Base-by-base conservation (phyloP, 2,329 filamentous ascomycete genomes). In the Sporothrix schenckii region DNA sequence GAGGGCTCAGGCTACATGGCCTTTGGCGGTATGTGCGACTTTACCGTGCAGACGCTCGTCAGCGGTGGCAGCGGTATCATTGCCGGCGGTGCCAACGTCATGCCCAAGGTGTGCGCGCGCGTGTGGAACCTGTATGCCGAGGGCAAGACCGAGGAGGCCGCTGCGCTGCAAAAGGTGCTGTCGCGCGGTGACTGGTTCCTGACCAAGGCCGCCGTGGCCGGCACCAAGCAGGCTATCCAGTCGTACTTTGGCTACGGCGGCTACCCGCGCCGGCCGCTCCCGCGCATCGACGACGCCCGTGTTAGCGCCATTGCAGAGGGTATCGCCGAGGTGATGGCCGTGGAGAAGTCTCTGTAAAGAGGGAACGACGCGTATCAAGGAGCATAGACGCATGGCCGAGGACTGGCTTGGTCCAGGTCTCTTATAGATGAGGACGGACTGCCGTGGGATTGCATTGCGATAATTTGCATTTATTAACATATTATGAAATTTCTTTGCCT, bases 21-120 rank as follows among this genome's bases (percentile, higher is more conserved):
- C 24, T 93, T 95, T 77, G 92, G 92, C 60, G 93, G 92, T 74
- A 92, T 95, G 79, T 92, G 91, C 77, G 93, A 96, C 80, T 96
- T 96, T 80, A 93, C 92, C 0, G 84, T 92, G 39, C 93, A 94
- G 81, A 94, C 92, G 0, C 85, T 94, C 4, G 85, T 90, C 72
- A 91, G 88, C 63, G 92, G 92, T 63, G 92, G 92, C 56, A 91
- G 88, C 70, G 92, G 93, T 44, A 93, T 95, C 80, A 95, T 96
- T 76, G 92, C 92, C 19, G 93, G 93, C 24, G 89, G 91, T 54
- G 93, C 92, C 72, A 97, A 96, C 77, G 89, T 96, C 71, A 88
- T 94, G 80, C 93, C 93, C 66, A 93, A 94, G 82, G 84, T 91
- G 7, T 94, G 92, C 77, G 90, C 91, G 66, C 88, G 87, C 78